Evolutionary conservation across 1,284 basidiomycete species (phyloP), one percentile per base, ranked within the genome.

Genomic region (Irpex sp.): DNA sequence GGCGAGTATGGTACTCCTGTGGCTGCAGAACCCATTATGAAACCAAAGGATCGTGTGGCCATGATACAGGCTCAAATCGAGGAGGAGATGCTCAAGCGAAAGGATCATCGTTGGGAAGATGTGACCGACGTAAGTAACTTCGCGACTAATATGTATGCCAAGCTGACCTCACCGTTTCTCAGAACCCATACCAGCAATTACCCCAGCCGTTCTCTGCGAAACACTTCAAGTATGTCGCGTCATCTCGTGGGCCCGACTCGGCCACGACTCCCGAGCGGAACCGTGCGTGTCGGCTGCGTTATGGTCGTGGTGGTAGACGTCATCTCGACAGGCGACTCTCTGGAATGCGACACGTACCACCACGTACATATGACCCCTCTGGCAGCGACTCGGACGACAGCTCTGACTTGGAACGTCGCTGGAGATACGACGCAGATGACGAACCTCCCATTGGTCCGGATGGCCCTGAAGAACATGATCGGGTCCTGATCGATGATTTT

Each of bases 91-190:
- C 78, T 80, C 5, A 80, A 81, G 56, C 87, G 87, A 73, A 91
- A 89, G 73, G 92, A 96, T 71, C 83, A 88, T 61, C 83, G 87
- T 52, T 96, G 94, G 90, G 94, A 97, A 70, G 94, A 97, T 71
- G 82, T 83, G 60, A 84, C 93, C 66, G 93, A 96, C 76, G 88
- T 92, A 70, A 74, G 83, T 76, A 21, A 49, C 2, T 64, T 31
- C 54, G 40, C 4, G 2, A 9, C 5, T 56, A 15, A 17, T 8
- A 9, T 34, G 8, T 56, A 15, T 34, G 11, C 26, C 60, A 57
- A 55, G 61, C 31, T 65, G 17, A 61, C 61, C 65, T 56, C 68
- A 19, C 13, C 26, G 36, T 31, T 56, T 60, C 4, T 5, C 66
- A 91, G 88, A 86, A 85, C 67, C 76, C 84, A 2, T 91, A 89